Base-by-base conservation (phyloP, 345 rosid species). In the Corymbia maculata region DNA sequence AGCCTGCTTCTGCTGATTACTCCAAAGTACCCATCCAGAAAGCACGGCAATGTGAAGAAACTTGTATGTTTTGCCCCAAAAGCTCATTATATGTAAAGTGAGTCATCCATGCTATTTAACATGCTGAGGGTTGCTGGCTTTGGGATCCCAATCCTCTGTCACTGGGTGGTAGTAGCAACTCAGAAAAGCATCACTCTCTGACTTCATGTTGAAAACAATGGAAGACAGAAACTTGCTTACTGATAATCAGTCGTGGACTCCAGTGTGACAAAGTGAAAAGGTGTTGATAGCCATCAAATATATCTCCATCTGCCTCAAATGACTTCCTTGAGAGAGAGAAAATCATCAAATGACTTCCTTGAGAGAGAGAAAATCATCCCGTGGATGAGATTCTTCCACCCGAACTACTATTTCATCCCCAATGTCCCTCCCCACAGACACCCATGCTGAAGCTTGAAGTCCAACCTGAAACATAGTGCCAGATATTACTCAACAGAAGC, bases 361-460 rank as follows among this genome's bases (percentile, higher is more conserved):
- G 49, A 97, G 92, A 86, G 90, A 90, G 89, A 97, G 91, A 87
- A 93, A 85, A 86, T 96, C 99, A 44, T 97, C 94, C 9, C 97
- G 97, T 4, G 99, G 96, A 92, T 94, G 94, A 88, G 99, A 97
- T 91, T 95, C 97, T 93, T 94, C 97, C 64, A 97, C 98, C 90
- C 89, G 87, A 90, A 97, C 98, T 87, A 94, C 87, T 52, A 96
- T 89, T 91, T 97, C 99, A 94, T 96, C 98, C 86, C 99, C 99
- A 59, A 96, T 90, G 88, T 92, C 93, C 87, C 85, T 88, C 88
- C 99, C 99, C 52, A 91, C 88, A 66, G 98, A 96, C 88, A 96
- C 98, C 98, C 95, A 94, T 21, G 94, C 96, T 32, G 97, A 90
- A 85, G 95, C 95, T 92, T 96, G 98, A 90, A 93, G 88, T 85